Evolutionary conservation across 139 green algal genomes (phyloP), one percentile per base, ranked within the genome.

Genomic region (Monoraphidium neglectum): DNA sequence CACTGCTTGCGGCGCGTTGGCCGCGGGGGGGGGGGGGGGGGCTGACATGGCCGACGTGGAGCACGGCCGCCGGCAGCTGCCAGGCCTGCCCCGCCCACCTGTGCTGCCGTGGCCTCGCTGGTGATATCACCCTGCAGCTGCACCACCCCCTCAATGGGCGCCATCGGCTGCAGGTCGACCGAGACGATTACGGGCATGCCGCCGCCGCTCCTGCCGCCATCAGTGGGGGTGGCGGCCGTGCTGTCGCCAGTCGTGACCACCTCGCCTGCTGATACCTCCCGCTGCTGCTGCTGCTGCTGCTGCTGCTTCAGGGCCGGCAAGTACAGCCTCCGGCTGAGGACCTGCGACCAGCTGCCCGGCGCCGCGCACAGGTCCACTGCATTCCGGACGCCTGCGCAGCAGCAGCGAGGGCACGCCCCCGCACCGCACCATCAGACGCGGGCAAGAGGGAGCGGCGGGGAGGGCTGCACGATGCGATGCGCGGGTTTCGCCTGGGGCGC

Each of bases 121-220:
- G 94, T 98, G 83, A 98, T 98, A 86, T 98, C 94, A 3, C 94
- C 95, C 83, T 98, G 95, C 35, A 99, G 92, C 79, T 96, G 88
- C 0, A 81, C 89, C 4, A 99, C 92, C 0, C 96, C 96, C 74
- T 98, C 96, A 10, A 99, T 92, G 28, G 96, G 92, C 13, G 95
- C 96, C 96, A 99, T 99, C 43, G 96, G 96, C 88, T 99, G 94
- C 68, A 99, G 82, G 83, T 99, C 96, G 15, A 99, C 93, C 3
- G 96, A 92, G 46, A 99, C 95, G 53, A 99, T 96, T 56, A 26
- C 26, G 69, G 47, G 30, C 16, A 8, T 12, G 43, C 43, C 43
- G 43, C 43, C 43, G 43, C 43, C 43, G 43, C 43, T 8, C 43
- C 43, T 51, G 43, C 43, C 26, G 10, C 21, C 21, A 10, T 63